Conservation (phyloP, 768 basidiomycete species). For the Xerocomus potaroensis region DNA sequence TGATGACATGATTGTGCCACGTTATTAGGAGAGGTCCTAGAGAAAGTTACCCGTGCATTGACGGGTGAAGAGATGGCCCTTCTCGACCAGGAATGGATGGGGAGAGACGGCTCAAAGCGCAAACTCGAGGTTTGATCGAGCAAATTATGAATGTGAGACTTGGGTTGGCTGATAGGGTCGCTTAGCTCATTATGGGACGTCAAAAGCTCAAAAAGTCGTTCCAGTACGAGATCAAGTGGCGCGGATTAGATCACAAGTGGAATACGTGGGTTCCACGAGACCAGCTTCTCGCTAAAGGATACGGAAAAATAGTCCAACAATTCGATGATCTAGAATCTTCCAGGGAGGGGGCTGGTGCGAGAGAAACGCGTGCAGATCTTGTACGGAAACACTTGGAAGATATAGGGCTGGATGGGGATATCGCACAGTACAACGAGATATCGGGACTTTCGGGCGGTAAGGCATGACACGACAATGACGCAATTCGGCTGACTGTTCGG, state of each 20-base stretch:
- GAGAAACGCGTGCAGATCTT: slow-evolving; percentile 76
- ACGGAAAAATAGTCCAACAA: slow-evolving; percentile 84
- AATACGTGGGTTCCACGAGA: slow-evolving; percentile 94
- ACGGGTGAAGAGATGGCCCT: slow-evolving; percentile 79
- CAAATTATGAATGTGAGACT: slow-evolving; percentile 5
- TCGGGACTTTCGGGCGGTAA: slow-evolving; percentile 87
- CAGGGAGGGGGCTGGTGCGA: slow-evolving; percentile 87
- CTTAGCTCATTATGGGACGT: slow-evolving; percentile 81
- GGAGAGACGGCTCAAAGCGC: slow-evolving; percentile 85
- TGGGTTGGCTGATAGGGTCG: slow-evolving; percentile 15
- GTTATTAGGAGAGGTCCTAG: slow-evolving; percentile 72
- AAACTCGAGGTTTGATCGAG: slow-evolving; percentile 73
- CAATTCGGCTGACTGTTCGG: slow-evolving; percentile 10
- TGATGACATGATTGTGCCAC: slow-evolving; percentile 11
- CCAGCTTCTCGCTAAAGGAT: slow-evolving; percentile 79
- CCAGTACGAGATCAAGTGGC: slow-evolving; percentile 91
- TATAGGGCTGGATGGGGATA: slow-evolving; percentile 94
- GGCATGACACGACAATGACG: slow-evolving; percentile 16
- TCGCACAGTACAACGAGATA: slow-evolving; percentile 98
- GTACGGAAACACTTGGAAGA: slow-evolving; percentile 93
- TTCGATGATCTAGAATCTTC: slow-evolving; percentile 97
- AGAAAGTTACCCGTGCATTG: slow-evolving; percentile 87
- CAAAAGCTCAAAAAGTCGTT: slow-evolving; percentile 96
- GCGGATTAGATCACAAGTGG: slow-evolving; percentile 75
- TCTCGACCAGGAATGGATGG: slow-evolving; percentile 84